These are phyloP conservation scores for Colletotrichum caudatum DNA, from an alignment of 2,329 filamentous ascomycete species.

Conservation along the genomic window DNA sequence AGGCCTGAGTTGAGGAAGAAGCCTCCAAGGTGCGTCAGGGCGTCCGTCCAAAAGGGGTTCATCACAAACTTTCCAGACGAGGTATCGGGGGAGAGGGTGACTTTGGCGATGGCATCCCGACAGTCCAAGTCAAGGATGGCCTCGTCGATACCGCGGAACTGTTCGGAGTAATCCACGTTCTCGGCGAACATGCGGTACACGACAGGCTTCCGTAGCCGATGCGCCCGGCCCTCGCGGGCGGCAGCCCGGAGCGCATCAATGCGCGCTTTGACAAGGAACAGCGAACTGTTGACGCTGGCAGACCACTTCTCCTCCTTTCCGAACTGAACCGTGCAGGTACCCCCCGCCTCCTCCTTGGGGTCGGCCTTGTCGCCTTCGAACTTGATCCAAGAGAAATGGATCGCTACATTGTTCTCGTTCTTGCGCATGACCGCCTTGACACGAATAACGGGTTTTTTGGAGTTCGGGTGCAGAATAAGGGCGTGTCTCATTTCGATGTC, in stretches of 20 bases:
- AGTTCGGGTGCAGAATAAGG: too few species aligned
- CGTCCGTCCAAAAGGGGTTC: constrained; percentile 4
- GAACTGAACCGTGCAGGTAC: too few species aligned
- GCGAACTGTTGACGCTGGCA: background rate
- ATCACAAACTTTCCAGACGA: background rate
- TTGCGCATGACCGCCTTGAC: too few species aligned
- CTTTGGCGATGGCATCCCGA: background rate
- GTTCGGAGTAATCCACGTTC: background rate
- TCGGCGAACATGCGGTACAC: constrained; percentile 2
- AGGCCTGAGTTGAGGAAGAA: background rate
- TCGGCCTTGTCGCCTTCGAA: too few species aligned
- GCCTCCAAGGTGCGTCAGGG: background rate
- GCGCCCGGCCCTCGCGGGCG: background rate
- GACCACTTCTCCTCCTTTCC: too few species aligned
- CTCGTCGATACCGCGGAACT: background rate
- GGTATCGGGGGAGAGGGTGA: background rate
- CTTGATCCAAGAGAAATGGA: too few species aligned
- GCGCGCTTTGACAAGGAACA: background rate
- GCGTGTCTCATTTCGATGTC: too few species aligned
- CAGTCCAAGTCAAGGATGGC: background rate
- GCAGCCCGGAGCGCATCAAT: background rate
- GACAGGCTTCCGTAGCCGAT: background rate
- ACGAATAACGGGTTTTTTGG: too few species aligned
- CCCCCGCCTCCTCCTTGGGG: too few species aligned
- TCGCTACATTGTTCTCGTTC: too few species aligned